Evolutionary conservation across 1,284 basidiomycete genomes (phyloP), one percentile per base, ranked within the genome.

Genomic region (Apiotrichum domesticum): DNA sequence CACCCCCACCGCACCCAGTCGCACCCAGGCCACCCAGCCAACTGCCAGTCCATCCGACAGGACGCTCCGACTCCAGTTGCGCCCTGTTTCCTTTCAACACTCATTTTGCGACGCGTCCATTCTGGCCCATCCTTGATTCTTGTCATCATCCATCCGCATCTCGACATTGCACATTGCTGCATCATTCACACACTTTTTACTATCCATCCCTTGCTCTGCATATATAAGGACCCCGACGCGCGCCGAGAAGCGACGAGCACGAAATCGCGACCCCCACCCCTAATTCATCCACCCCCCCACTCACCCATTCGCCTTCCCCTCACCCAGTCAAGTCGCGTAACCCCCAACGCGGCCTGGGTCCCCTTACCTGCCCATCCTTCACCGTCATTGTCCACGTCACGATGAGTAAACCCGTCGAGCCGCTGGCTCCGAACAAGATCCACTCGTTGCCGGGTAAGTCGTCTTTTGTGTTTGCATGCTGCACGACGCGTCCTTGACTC

Each of bases 361-460:
- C 10, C 9, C 41, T 6, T 15, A 9, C 32, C 29, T 14, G 4
- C 32, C 45, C 32, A 13, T 15, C 34, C 32, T 32, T 15, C 45
- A 33, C 13, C 45, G 34, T 21, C 21, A 21, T 52, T 46, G 7
- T 39, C n/a, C 10, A 33, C 15, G 14, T 29, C 62, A 52, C 57
- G 11, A 66, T 66, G 63, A 58, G 46, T 48, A 54, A 48, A 15
- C 65, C 65, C 62, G 58, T 51, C 45, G 55, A 50, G n/a, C 54
- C 66, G 2, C 63, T 69, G 11, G 63, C 63, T n/a, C 69, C 72
- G 8, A 71, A 73, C 55, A 63, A 63, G 43, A 75, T 75, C 33
- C 73, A 75, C 54, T 62, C 64, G 10, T 60, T 75, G 21, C 73
- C 73, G 52, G 73, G 73, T 73, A 54, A 51, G 70, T 58, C 10